Conservation (phyloP, 805 yeast species). For the Cyberlindnera euphorbiae region DNA sequence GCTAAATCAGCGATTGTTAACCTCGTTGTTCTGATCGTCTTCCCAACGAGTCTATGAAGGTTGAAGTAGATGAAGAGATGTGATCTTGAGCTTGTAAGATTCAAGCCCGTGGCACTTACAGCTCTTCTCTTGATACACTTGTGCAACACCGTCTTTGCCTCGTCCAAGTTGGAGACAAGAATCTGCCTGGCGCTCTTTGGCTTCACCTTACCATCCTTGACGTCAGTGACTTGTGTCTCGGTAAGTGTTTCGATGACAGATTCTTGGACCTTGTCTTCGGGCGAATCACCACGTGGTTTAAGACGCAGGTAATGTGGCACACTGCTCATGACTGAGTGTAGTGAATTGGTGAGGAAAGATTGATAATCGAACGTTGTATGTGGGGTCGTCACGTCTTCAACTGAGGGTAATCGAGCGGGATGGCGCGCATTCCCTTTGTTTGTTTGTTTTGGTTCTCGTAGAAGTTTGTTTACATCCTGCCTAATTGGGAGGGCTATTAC, state of each 20-base stretch:
- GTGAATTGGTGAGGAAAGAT: no score
- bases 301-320: constrained; percentile 36
- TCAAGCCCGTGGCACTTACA: constrained; percentile 39
- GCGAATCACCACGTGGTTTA: constrained; percentile 28
- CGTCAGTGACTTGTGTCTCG: constrained; percentile 31
- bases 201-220: constrained; percentile 38
- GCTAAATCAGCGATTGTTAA: constrained; percentile 49
- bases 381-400: no score
- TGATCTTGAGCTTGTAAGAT: constrained; percentile 43
- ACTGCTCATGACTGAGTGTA: no score
- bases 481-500: no score
- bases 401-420: no score
- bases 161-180: constrained; percentile 32
- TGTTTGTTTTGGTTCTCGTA: no score
- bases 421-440: no score
- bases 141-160: constrained; percentile 35
- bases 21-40: constrained; percentile 29
- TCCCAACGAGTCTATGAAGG: constrained; percentile 27
- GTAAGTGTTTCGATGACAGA: constrained; percentile 23
- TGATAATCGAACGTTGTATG: no score
- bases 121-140: constrained; percentile 37
- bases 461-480: no score
- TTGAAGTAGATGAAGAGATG: constrained; percentile 47
- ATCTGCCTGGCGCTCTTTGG: constrained; percentile 39
- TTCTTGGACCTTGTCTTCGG: constrained; percentile 12